These are phyloP conservation scores for Phialophora macrospora DNA, from an alignment of 2,329 filamentous ascomycete genomes.

Conservation along the genomic window DNA sequence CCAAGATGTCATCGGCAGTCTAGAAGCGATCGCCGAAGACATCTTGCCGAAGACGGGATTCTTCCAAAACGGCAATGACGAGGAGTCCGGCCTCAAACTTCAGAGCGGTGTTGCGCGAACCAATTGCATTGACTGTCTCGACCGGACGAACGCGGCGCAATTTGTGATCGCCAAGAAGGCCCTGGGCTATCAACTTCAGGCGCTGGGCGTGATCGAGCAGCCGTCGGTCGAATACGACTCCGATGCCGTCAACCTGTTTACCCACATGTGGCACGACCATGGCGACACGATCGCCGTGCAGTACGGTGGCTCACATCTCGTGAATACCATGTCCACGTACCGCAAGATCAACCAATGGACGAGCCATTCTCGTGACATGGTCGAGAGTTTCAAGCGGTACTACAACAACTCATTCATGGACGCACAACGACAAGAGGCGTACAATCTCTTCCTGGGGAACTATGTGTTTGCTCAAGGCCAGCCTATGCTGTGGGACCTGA, in stretches of 20 bases:
- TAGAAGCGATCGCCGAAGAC: conserved; percentile 87
- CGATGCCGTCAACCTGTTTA: conserved; percentile 93
- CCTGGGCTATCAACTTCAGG: conserved; percentile 87
- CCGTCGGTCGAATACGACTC: conserved; percentile 88
- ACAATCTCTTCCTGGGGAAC: conserved; percentile 95
- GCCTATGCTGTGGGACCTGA: conserved; percentile 95
- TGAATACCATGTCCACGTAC: conserved; percentile 99
- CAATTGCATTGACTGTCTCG: conserved; percentile 97
- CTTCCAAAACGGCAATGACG: conserved; percentile 86
- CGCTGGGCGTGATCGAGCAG: conserved; percentile 81
- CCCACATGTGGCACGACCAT: conserved; percentile 97
- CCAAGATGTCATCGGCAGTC: conserved; percentile 89
- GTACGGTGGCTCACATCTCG: conserved; percentile 94
- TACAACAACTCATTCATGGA: conserved; percentile 99
- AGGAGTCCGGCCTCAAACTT: conserved; percentile 67
- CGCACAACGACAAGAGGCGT: conserved; percentile 95
- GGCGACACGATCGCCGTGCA: conserved; percentile 97
- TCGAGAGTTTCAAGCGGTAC: conserved; percentile 97
- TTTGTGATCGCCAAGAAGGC: conserved; percentile 97
- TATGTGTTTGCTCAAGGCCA: conserved; percentile 87
- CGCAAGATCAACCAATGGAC: conserved; percentile 99
- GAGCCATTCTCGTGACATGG: conserved; percentile 96
- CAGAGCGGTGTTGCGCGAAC: conserved; percentile 94
- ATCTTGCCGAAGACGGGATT: conserved; percentile 86
- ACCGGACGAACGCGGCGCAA: conserved; percentile 95